Evolutionary conservation across 768 basidiomycete species (phyloP), one percentile per base, ranked within the genome.

Genomic region (Ramaria sp.): DNA sequence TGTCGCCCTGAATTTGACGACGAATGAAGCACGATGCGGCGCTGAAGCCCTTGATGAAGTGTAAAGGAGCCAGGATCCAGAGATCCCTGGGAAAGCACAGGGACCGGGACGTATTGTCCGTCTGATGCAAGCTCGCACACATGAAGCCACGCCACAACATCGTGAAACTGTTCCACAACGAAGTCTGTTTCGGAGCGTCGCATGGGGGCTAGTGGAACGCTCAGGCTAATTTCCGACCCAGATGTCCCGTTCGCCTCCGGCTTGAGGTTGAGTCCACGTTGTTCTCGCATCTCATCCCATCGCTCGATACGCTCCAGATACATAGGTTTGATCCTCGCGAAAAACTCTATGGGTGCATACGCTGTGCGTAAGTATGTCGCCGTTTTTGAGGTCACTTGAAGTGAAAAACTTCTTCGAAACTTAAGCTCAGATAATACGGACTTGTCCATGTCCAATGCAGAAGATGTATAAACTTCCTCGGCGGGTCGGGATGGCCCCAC

Each of bases 111-210:
- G 68, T 96, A 97, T 46, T 84, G 75, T 20, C 96, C 96, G 54
- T 88, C 82, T 15, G 88, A 82, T 27, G 80, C 83, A 31, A 98
- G 78, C 69, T 99, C 94, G 66, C 82, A 83, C 48, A 99, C 78
- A 64, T 92, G 88, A 41, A 94, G 67, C 77, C 84, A 87, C 12
- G 87, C 86, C 7, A 91, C 82, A n/a, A 96, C 83, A 66, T 98
- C 93, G 69, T 98, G 94, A 15, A 74, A 73, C 68, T 96, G 89
- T 62, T 88, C 84, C 12, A 83, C 81, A 27, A 95, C 80, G 61
- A 97, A 93, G 63, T 97, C 92, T 45, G 79, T 88, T 71, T 97
- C 95, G 20, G 92, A 90, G 27, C 92, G 84, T 19, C 94, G 83
- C 92, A 95, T 95, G 17, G 76, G 75, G n/a, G 82, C 83, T 22